Base-by-base conservation (phyloP, 768 basidiomycete species). In the Mycena leptocephala region DNA sequence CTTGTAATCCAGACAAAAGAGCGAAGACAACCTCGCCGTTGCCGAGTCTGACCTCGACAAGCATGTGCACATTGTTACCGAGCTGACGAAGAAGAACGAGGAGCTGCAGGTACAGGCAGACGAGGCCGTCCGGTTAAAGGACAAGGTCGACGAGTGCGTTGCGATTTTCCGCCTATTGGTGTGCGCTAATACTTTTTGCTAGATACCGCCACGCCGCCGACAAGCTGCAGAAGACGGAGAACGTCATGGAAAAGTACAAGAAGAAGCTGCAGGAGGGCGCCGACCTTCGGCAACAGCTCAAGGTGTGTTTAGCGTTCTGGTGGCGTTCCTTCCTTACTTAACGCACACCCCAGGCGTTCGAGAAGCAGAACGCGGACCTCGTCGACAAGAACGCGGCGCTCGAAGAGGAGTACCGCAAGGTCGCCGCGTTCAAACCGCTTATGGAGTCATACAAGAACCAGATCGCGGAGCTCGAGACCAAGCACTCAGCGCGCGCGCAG, bases 201-300 rank as follows among this genome's bases (percentile, higher is more conserved):
- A 98, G 97, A 82, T 96, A 96, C 81, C 94, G 94, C 7, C 97
- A 99, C 85, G 95, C 96, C 7, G 95, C 96, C 5, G 98, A 99
- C 80, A 95, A 93, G 78, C 87, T 97, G 51, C 94, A 95, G 80
- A 99, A 99, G 88, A 95, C 94, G 1, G 98, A 99, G 85, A 97
- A 97, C 81, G 97, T 98, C 33, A 96, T 98, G 91, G 97, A 99
- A 85, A 99, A 99, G 84, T 97, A 99, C 85, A 98, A 97, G 87
- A 97, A 96, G 90, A 99, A 99, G 85, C 90, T 99, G 1, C 98
- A 99, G 80, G 98, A 99, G 83, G 93, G 95, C 5, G 96, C 95
- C 18, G 96, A 98, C 77, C 87, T 97, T 24, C 92, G 97, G 32
- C 96, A 96, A 76, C 93, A 94, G 72, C 92, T 97, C 81, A 96